Conservation (phyloP, 208 protist genomes). For the Leishmania gerbilli region DNA sequence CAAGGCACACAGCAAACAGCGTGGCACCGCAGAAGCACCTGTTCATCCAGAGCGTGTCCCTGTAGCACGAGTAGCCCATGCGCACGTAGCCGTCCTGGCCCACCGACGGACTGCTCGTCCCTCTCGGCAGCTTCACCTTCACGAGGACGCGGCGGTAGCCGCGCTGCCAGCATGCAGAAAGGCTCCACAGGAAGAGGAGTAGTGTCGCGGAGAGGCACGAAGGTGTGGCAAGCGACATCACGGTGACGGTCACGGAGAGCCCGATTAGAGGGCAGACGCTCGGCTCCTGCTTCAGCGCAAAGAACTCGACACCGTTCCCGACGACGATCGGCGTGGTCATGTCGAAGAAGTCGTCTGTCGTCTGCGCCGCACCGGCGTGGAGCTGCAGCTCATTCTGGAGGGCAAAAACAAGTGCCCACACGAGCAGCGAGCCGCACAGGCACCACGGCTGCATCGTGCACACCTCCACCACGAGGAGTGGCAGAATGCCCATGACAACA, state of each 20-base stretch:
- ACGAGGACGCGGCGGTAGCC: slow-evolving; percentile 47
- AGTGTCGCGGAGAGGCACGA: slow-evolving; percentile 25
- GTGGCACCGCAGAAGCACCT: slow-evolving; percentile 27
- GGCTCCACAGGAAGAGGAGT: slow-evolving; percentile 31
- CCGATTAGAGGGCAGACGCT: slow-evolving; percentile 14
- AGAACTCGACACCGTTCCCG: slow-evolving; percentile 29
- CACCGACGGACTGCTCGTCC: neutral
- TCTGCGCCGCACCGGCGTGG: slow-evolving; percentile 14
- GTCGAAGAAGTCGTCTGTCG: slow-evolving; percentile 28
- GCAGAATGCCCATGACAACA: slow-evolving; percentile 28
- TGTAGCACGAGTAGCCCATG: slow-evolving; percentile 58
- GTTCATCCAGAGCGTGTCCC: slow-evolving; percentile 37
- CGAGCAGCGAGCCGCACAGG: slow-evolving; percentile 22
- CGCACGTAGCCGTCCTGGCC: slow-evolving; percentile 13
- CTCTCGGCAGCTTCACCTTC: slow-evolving; percentile 11
- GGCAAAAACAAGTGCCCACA: slow-evolving; percentile 21
- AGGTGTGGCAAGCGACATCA: slow-evolving; percentile 21
- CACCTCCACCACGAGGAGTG: slow-evolving; percentile 49
- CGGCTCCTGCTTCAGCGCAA: slow-evolving; percentile 18
- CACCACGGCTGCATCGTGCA: slow-evolving; percentile 38
- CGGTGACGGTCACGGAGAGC: slow-evolving; percentile 8
- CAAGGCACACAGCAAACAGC: slow-evolving; percentile 5
- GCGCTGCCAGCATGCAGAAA: slow-evolving; percentile 45
- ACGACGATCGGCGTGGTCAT: slow-evolving; percentile 24
- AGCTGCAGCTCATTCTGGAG: slow-evolving; percentile 32